phyloP scores from a whole-genome alignment of 192 early-diverging fungal species.

The Rhizoclosmatium globosum region DNA sequence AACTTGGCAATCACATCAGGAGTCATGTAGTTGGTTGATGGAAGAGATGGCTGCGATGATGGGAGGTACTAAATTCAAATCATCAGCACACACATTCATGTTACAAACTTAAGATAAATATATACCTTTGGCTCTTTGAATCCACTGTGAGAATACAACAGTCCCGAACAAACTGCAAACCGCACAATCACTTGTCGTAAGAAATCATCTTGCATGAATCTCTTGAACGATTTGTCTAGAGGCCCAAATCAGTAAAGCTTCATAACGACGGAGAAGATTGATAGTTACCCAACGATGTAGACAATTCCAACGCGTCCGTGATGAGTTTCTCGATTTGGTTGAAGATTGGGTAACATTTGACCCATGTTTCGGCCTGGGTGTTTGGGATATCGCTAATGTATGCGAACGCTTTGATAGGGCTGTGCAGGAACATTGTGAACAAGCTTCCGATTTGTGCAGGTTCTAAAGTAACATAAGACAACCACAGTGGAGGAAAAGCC shows the following conservation, averaged over 20 bases:
- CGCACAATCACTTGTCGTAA: constrained; percentile 88
- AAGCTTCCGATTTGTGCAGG: constrained; percentile 82
- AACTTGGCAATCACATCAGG: constrained; percentile 69
- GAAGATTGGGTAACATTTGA: constrained; percentile 66
- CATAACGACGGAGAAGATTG: neutral
- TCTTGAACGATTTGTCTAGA: constrained; percentile 64
- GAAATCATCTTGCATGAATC: constrained; percentile 92
- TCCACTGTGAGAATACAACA: constrained; percentile 72
- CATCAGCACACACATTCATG: neutral
- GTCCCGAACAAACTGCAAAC: constrained; percentile 76
- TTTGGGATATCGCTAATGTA: constrained; percentile 77
- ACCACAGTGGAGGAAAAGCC: neutral
- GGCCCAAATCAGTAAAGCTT: constrained; percentile 15
- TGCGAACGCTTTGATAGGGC: constrained; percentile 88
- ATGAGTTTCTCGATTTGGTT: constrained; percentile 47
- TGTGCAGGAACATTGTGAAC: constrained; percentile 94
- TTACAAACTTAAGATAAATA: neutral
- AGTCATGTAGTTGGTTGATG: constrained; percentile 63
- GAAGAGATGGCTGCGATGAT: constrained; percentile 68
- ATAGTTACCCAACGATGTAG: constrained; percentile 40
- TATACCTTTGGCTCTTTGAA: constrained; percentile 69
- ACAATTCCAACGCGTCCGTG: constrained; percentile 44
- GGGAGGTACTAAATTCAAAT: constrained; percentile 67
- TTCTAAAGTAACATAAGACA: constrained; percentile 40
- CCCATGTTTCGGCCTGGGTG: constrained; percentile 72